Evolutionary conservation across 768 basidiomycete species (phyloP), one percentile per base, ranked within the genome.

Genomic region (Pisolithus orientalis): DNA sequence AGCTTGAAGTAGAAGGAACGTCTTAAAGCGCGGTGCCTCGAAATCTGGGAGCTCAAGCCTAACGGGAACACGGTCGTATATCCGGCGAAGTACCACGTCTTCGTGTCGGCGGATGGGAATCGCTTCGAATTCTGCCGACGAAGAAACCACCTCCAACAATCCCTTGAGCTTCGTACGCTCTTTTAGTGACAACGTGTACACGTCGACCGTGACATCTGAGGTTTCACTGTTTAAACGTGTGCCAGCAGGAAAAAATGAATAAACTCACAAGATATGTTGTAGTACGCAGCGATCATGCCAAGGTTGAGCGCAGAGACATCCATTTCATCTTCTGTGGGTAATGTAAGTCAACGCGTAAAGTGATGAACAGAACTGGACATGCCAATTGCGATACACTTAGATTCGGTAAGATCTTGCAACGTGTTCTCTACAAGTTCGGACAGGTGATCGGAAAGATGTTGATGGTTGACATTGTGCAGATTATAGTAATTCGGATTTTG

Each of bases 231-330:
- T n/a, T 54, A 39, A 28, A 16, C 14, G 34, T n/a, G n/a, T n/a
- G n/a, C 32, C 3, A 25, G 34, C 21, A 16, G 10, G 9, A 14
- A 47, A 10, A 2, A 28, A 39, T 0, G 2, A 27, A 38, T 46
- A 24, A 29, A 75, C 86, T 65, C 58, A 89, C 88, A 91, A 51
- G 90, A 93, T 39, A 94, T 94, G 62, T 93, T 91, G 68, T 93
- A 95, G 72, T 93, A 94, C 0, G 94, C 93, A 0, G 94, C 96
- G 60, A 99, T 98, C 94, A 97, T 96, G 52, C 96, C 96, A 37
- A 98, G 75, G 70, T 98, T 99, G 61, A 97, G 82, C 1, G 94
- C 84, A 3, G 84, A 82, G 1, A 90, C 80, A 57, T 95, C 92
- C 87, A 94, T 93, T 65, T 96, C 94, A 56, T 95, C 93, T 75